A percentile compares a stretch with the other conserved stretches of the same genome.
Evolutionary conservation across 768 basidiomycete species (phyloP).

Genomic region (Phallus indusiatus): DNA sequence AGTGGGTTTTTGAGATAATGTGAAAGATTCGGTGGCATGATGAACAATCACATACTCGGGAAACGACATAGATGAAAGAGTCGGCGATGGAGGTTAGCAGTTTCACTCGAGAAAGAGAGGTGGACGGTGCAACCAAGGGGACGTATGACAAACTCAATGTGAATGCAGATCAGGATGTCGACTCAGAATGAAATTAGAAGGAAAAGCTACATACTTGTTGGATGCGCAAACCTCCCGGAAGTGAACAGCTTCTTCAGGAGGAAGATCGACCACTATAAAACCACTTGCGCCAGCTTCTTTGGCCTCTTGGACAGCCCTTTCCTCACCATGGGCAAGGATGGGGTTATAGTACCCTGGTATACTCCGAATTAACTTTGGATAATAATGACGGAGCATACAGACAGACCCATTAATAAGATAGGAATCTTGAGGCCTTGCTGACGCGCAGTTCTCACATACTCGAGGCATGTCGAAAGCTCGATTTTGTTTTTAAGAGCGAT

Average conservation of each 20-base stretch:
- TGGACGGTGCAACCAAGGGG: conserved; percentile 92
- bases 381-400: not conserved
- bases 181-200: not conserved
- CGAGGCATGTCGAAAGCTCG: conserved; percentile 67
- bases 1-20: not conserved
- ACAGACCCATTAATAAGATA: conserved; percentile 86
- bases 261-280: conserved; percentile 95
- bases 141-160: conserved; percentile 77
- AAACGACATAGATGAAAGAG: conserved; percentile 97
- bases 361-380: not conserved
- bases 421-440: conserved; percentile 75
- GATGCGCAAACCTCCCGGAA: conserved; percentile 85
- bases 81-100: conserved; percentile 93
- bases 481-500: conserved; percentile 75
- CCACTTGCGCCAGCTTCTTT: conserved; percentile 89
- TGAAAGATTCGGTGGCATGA: not conserved
- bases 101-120: conserved; percentile 75
- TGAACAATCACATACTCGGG: conserved; percentile 52
- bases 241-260: conserved; percentile 88
- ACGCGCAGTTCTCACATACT: conserved; percentile 69
- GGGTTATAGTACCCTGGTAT: conserved; percentile 92
- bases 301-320: conserved; percentile 86
- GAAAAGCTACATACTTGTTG: conserved; percentile 49
- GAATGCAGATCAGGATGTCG: not conserved
- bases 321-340: conserved; percentile 89